Evolutionary conservation across 192 early-diverging fungal species (phyloP).

Genomic region (Podila clonocystis): DNA sequence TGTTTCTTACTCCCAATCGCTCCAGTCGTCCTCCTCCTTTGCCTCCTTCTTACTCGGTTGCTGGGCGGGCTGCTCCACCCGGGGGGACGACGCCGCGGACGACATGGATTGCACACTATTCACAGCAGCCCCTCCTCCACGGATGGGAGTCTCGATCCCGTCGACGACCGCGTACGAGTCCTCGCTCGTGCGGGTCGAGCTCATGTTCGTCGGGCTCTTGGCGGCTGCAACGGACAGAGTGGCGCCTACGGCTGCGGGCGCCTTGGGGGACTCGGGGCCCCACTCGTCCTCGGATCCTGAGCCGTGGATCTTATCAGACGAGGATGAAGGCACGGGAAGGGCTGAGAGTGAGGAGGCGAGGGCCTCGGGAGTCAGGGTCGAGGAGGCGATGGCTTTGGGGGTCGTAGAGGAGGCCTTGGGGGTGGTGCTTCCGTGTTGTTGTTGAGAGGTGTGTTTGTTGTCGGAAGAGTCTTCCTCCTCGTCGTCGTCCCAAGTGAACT

Average conservation of each 20-base stretch:
- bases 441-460: conserved; percentile 5
- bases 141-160: conserved; percentile 22
- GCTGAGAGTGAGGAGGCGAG: conserved; percentile 31
- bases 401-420: conserved; percentile 33
- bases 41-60: conserved; percentile 22
- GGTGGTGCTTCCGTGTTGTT: conserved; percentile 35
- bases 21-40: conserved; percentile 51
- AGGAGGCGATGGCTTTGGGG: conserved; percentile 8
- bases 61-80: conserved; percentile 10
- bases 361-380: conserved; percentile 19
- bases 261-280: conserved; percentile 29
- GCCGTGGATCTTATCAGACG: not conserved
- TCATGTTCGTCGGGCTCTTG: conserved; percentile 37
- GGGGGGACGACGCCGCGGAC: conserved; percentile 27
- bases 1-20: conserved; percentile 38
- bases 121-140: not conserved
- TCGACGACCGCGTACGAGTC: conserved; percentile 35
- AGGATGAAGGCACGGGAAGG: conserved; percentile 18
- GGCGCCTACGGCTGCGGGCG: conserved; percentile 7
- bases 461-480: conserved; percentile 31
- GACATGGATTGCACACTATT: conserved; percentile 17
- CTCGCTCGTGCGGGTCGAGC: conserved; percentile 41
- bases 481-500: conserved; percentile 49
- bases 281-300: conserved; percentile 37
- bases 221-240: conserved; percentile 7